phyloP scores from a whole-genome alignment of 768 basidiomycete genomes.

The Amanita jacksonii region DNA sequence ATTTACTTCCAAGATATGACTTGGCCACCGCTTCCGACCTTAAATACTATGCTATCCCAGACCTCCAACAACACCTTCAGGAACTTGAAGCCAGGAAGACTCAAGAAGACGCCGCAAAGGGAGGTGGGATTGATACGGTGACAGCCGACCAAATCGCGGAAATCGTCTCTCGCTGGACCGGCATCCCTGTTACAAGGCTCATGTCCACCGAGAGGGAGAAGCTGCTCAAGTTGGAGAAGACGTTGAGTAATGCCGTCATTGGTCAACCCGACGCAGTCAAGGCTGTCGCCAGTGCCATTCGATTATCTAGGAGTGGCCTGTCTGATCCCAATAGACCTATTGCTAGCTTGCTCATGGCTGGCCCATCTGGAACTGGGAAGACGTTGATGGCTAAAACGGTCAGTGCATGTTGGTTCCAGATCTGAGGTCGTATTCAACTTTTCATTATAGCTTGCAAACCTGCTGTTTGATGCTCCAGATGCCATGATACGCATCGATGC shows the following conservation, averaged over 20 bases:
- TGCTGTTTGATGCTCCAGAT: conserved; percentile 86
- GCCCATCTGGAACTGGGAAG: conserved; percentile 89
- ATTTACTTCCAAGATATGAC: conserved; percentile 40
- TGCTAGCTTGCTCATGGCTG: conserved; percentile 87
- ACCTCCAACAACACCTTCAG: conserved; percentile 66
- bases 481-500: conserved; percentile 91
- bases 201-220: conserved; percentile 91
- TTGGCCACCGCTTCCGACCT: conserved; percentile 78
- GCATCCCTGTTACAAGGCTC: conserved; percentile 80
- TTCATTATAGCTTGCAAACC: conserved; percentile 58
- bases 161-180: conserved; percentile 90
- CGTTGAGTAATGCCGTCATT: conserved; percentile 67
- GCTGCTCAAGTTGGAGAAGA: conserved; percentile 77
- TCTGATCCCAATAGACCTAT: conserved; percentile 80
- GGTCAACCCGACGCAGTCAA: conserved; percentile 89
- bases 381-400: conserved; percentile 86
- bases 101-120: conserved; percentile 52
- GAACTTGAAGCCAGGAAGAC: conserved; percentile 65
- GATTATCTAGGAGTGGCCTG: conserved; percentile 90
- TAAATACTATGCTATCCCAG: conserved; percentile 87
- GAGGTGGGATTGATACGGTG: conserved; percentile 56
- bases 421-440: conserved; percentile 2
- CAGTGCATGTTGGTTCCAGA: conserved; percentile 19
- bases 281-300: conserved; percentile 89
- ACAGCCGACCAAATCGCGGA: conserved; percentile 88